phyloP scores from a whole-genome alignment of 495 filamentous ascomycete species.

The Trichoderma orchidacearum region DNA sequence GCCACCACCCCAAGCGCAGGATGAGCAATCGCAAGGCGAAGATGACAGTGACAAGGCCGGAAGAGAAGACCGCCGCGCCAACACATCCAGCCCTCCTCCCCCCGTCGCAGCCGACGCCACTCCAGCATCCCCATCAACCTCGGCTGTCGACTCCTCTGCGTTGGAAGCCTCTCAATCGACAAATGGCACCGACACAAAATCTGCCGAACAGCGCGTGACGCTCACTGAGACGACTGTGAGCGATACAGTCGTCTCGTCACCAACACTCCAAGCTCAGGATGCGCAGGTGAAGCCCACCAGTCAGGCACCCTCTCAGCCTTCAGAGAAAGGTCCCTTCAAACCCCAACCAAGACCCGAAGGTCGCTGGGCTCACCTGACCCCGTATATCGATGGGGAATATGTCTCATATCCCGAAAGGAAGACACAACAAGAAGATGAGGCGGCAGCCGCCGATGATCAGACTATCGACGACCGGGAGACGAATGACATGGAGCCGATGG shows the following conservation, averaged over 20 bases:
- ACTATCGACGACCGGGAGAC: neutral
- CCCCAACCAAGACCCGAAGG: neutral
- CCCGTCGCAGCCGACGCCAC: neutral
- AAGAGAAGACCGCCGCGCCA: no score
- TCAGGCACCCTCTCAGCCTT: neutral
- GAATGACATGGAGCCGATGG: neutral
- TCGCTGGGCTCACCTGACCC: conserved; percentile 12
- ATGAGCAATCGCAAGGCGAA: neutral
- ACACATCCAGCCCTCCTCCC: neutral
- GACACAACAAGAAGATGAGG: conserved; percentile 4
- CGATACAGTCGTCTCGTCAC: neutral
- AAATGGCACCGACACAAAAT: neutral
- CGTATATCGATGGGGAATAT: conserved; percentile 12
- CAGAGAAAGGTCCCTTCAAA: neutral
- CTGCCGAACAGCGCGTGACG: neutral
- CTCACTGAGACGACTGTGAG: neutral
- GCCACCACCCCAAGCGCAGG: neutral
- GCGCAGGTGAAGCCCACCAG: neutral
- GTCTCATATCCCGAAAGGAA: conserved; percentile 8
- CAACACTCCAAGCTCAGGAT: neutral
- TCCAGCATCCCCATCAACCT: neutral
- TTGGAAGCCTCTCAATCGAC: neutral
- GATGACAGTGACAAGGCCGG: no score
- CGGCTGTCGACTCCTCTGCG: neutral
- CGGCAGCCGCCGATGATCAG: neutral